Evolutionary conservation across 352 stramenopile species (phyloP).

Genomic region (Stramenopiles sp.): DNA sequence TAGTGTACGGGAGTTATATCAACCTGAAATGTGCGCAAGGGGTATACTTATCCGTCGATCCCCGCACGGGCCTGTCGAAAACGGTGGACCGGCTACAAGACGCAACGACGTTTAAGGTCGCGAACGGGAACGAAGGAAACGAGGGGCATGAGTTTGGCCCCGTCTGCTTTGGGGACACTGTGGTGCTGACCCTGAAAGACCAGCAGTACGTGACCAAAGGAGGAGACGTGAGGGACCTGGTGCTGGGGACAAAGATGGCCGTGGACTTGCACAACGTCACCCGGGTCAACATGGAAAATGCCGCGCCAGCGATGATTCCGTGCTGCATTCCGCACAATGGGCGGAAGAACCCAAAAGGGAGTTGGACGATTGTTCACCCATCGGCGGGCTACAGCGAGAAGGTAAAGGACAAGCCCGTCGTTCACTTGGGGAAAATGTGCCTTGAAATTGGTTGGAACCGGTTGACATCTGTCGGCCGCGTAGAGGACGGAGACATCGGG

Average conservation of each 20-base stretch:
- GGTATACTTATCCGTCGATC: background rate
- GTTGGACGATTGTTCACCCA: background rate
- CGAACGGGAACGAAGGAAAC: background rate
- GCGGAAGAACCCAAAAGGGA: background rate
- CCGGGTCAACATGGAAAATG: background rate
- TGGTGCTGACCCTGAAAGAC: background rate
- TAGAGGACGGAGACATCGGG: background rate
- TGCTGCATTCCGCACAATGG: background rate
- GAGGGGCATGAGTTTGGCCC: background rate
- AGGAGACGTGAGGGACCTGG: background rate
- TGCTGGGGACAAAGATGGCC: background rate
- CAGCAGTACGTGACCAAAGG: background rate
- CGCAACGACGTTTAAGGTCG: background rate
- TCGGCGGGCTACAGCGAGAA: background rate
- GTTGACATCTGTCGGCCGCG: background rate
- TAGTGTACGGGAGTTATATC: background rate
- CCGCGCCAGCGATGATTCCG: background rate
- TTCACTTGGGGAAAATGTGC: background rate
- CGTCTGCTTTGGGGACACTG: background rate
- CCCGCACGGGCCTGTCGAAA: background rate
- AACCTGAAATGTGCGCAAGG: background rate
- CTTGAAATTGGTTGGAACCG: background rate
- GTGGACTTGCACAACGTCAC: background rate
- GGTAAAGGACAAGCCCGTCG: background rate
- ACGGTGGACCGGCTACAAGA: background rate